A percentile compares a stretch with the other conserved stretches of the same genome.
Evolutionary conservation across 2,329 filamentous ascomycete species (phyloP).

Genomic region (Colletotrichum orchidophilum): DNA sequence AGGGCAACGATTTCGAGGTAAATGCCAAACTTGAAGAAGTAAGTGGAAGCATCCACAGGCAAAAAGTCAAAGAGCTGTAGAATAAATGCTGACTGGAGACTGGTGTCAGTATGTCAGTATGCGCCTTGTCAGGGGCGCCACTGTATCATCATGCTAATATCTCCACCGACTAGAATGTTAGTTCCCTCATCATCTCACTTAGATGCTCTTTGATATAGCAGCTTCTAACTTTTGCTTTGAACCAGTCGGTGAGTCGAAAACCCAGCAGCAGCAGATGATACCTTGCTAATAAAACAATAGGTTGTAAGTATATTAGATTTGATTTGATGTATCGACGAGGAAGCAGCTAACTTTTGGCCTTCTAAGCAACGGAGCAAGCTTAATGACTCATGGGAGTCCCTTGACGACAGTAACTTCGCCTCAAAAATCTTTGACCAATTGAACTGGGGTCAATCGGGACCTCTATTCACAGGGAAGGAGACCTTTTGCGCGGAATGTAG

Average conservation of each 20-base stretch:
- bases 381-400: slow-evolving; percentile 2
- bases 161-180: slow-evolving; percentile 4
- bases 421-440: neutral
- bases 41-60: no score
- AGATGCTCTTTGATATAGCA: neutral
- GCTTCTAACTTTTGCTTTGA: neutral
- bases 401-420: slow-evolving; percentile 3
- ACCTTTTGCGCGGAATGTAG: neutral
- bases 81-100: neutral
- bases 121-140: neutral
- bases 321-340: neutral
- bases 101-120: slow-evolving; percentile 7
- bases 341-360: neutral
- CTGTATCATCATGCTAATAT: neutral
- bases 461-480: neutral
- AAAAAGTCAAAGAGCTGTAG: neutral
- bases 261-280: no score
- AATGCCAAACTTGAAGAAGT: neutral
- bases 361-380: slow-evolving; percentile 8
- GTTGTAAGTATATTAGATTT: slow-evolving; percentile 1
- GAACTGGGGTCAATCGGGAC: neutral
- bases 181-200: neutral
- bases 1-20: neutral
- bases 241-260: neutral
- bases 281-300: neutral